Percentiles rank a stretch among this genome's conserved stretches.
phyloP scores from a whole-genome alignment of 2,329 filamentous ascomycete species.

The Helicocarpus griseus region DNA sequence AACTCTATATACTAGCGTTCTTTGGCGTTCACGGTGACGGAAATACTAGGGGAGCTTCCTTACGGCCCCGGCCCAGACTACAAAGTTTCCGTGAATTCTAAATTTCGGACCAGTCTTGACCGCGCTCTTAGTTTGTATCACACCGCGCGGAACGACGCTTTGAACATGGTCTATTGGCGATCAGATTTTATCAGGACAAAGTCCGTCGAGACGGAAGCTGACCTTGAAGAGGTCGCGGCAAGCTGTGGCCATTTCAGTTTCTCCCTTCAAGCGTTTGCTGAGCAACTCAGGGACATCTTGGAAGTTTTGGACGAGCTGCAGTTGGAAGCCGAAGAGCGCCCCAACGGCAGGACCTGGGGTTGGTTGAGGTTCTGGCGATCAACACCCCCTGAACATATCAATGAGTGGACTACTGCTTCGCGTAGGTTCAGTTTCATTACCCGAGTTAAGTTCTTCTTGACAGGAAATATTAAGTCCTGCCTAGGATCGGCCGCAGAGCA shows the following conservation, averaged over 20 bases:
- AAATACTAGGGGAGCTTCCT: conserved; percentile 78
- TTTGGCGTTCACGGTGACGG: conserved; percentile 78
- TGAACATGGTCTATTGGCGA: conserved; percentile 69
- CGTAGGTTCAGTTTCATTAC: not conserved
- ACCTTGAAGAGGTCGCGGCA: conserved; percentile 95
- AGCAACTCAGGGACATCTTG: conserved; percentile 76
- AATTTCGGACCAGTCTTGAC: conserved; percentile 68
- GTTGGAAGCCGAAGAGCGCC: conserved; percentile 51
- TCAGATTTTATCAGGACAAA: conserved; percentile 61
- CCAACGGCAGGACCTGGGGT: conserved; percentile 60
- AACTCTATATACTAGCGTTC: conserved; percentile 51
- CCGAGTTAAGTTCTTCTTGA: not conserved
- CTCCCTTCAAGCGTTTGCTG: conserved; percentile 79
- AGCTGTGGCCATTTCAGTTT: conserved; percentile 96
- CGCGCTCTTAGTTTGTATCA: conserved; percentile 76
- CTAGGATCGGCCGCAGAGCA: conserved; percentile 13
- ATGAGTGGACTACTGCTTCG: not conserved
- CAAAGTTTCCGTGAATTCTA: conserved; percentile 64
- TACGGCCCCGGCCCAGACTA: conserved; percentile 61
- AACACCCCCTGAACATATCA: not conserved
- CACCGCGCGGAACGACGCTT: conserved; percentile 61
- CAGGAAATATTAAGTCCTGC: not conserved
- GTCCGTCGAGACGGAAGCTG: conserved; percentile 70
- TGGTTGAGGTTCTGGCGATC: conserved; percentile 71
- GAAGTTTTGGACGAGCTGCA: conserved; percentile 80